Percentiles rank a stretch among this genome's conserved stretches.
phyloP scores from a whole-genome alignment of 495 filamentous ascomycete genomes.

The Annulohypoxylon bovei region DNA sequence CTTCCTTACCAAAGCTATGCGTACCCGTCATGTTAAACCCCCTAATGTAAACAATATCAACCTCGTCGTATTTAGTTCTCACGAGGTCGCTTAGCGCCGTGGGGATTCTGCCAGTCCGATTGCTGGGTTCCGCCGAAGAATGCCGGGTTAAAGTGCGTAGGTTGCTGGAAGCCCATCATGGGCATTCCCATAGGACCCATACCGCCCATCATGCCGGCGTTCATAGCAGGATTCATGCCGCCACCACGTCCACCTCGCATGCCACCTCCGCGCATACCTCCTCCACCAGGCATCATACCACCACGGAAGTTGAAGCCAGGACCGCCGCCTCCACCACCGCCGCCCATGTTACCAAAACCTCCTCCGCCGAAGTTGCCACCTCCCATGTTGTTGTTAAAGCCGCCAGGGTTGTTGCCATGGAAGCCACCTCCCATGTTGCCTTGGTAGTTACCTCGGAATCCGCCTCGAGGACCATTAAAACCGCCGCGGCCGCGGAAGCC shows the following conservation, averaged over 20 bases:
- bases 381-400: constrained; percentile 45
- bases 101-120: constrained; percentile 75
- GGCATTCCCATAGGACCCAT: constrained; percentile 72
- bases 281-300: constrained; percentile 68
- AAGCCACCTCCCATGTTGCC: constrained; percentile 40
- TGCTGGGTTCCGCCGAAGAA: constrained; percentile 76
- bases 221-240: constrained; percentile 62
- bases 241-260: constrained; percentile 80
- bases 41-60: neutral
- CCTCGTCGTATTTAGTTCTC: constrained; percentile 60
- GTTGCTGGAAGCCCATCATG: constrained; percentile 70
- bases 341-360: constrained; percentile 62
- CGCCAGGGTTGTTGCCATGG: constrained; percentile 25
- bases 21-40: neutral
- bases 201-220: constrained; percentile 65
- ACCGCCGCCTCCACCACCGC: constrained; percentile 61
- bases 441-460: constrained; percentile 22
- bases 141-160: constrained; percentile 79
- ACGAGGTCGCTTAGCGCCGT: constrained; percentile 81
- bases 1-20: neutral
- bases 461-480: constrained; percentile 37
- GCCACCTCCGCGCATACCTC: constrained; percentile 75
- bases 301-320: constrained; percentile 66
- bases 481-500: constrained; percentile 52
- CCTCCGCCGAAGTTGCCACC: constrained; percentile 53